Conservation (phyloP, 257 asterid genomes). For the Ehretia macrophylla region DNA sequence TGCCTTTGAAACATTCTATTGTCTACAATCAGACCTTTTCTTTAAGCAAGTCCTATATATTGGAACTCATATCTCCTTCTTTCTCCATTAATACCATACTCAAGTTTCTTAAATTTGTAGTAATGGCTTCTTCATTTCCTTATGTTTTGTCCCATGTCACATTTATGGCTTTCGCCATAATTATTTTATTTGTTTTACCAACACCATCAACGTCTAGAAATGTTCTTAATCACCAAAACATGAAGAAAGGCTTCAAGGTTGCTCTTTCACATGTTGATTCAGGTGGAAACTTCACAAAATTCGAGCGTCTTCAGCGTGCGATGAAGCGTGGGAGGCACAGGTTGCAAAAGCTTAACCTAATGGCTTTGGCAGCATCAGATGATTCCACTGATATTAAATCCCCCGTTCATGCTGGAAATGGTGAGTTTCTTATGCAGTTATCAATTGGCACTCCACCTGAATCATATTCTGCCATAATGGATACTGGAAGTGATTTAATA, state of each 20-base stretch:
- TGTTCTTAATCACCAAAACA: constrained; percentile 9
- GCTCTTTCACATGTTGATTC: constrained; percentile 56
- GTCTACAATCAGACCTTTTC: constrained; percentile 3
- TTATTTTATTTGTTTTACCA: constrained; percentile 26
- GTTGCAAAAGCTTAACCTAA: constrained; percentile 31
- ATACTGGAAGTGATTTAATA: constrained; percentile 65
- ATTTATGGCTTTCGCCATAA: constrained; percentile 11
- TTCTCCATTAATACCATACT: background rate
- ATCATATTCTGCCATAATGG: constrained; percentile 55
- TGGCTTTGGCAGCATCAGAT: constrained; percentile 32
- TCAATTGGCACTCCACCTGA: constrained; percentile 62
- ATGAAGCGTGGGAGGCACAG: constrained; percentile 63
- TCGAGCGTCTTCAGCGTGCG: constrained; percentile 56
- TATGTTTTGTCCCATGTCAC: constrained; percentile 4
- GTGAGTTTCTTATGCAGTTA: constrained; percentile 73
- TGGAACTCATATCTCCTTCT: background rate
- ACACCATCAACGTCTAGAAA: constrained; percentile 38
- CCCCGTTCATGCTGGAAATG: constrained; percentile 67
- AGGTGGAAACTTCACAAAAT: constrained; percentile 49
- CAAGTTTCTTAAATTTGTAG: background rate
- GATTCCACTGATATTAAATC: constrained; percentile 33
- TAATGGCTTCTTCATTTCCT: constrained; percentile 21
- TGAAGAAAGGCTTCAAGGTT: constrained; percentile 46
- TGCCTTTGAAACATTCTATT: background rate
- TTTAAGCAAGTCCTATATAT: constrained; percentile 3